Evolutionary conservation across 257 asterid genomes (phyloP).

Genomic region (Agastache rugosa): DNA sequence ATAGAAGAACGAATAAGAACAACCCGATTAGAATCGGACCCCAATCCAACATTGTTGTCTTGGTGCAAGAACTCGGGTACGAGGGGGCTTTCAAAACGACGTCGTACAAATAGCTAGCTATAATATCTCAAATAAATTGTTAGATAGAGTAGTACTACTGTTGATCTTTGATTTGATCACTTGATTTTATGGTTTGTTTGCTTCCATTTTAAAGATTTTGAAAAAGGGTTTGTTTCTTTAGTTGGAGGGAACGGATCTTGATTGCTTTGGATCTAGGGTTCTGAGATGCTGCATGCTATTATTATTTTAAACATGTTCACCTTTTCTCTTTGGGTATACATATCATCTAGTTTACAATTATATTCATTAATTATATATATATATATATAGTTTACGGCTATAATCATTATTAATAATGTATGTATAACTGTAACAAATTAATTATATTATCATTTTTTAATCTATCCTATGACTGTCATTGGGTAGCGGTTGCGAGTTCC

Average conservation of each 20-base stretch:
- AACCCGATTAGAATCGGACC: constrained; percentile 55
- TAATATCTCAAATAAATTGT: not conserved
- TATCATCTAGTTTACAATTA: not conserved
- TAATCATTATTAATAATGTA: not conserved
- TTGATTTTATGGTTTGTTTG: constrained; percentile 24
- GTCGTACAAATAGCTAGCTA: too few species aligned
- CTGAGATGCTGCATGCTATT: constrained; percentile 30
- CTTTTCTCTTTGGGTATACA: not conserved
- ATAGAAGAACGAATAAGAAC: constrained; percentile 53
- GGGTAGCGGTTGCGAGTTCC: too few species aligned
- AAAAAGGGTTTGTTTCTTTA: constrained; percentile 28
- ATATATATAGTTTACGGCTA: too few species aligned
- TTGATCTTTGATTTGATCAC: not conserved
- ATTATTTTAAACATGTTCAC: not conserved
- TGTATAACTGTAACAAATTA: too few species aligned
- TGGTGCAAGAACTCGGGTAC: too few species aligned
- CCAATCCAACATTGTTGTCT: constrained; percentile 55
- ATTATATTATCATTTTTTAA: too few species aligned
- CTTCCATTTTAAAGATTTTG: constrained; percentile 23
- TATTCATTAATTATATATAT: too few species aligned
- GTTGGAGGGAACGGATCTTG: constrained; percentile 37
- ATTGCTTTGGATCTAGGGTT: constrained; percentile 43
- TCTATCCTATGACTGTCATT: too few species aligned
- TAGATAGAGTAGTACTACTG: not conserved
- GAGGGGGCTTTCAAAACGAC: not conserved